Base-by-base conservation (phyloP, 2,329 filamentous ascomycete species). In the Microcyclosporella mali region DNA sequence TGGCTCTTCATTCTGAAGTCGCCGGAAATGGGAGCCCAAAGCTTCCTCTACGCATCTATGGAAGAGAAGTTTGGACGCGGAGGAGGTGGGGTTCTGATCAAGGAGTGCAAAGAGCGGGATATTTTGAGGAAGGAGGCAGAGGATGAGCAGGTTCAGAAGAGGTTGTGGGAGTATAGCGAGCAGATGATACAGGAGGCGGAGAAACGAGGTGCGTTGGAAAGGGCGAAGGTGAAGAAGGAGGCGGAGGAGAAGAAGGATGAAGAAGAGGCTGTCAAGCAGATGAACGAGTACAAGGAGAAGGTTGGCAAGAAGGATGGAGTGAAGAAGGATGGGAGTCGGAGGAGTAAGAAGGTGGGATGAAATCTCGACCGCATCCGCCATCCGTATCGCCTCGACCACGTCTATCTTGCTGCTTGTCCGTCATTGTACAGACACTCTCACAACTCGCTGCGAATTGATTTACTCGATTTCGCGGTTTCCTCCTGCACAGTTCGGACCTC, bases 1-100 rank as follows among this genome's bases (percentile, higher is more conserved):
- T 87, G 85, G 64, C 97, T 90, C 87, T 65, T 98, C 16, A 64
- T 95, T 1, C 71, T 98, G 40, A 97, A 98, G 66, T 89, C 85
- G 27, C 78, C 88, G 0, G 69, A 81, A 40, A 82, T 85, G 67
- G 92, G 87, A 2, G 86, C 90, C 0, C 89, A 98, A 67, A 88
- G 85, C 4, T 81, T 97, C 35, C 70, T 97, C 7, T 83, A 82
- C 53, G 89, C 89, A 0, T 81, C 82, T 1, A 94, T 95, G 86
- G 89, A 95, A 42, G 76, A 77, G 2, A 71, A 74, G 2, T 78
- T 88, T 38, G 79, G 77, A 3, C 74, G 81, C 27, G 79, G 75
- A 1, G 58, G 66, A 1, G 85, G 85, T 7, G 85, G 83, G 0
- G 82, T 76, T 59, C 62, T 94, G 37, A 74, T 98, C 61, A 97